These are phyloP conservation scores for Phlebiopsis gigantea DNA, from an alignment of 768 basidiomycete genomes.

Conservation along the genomic window DNA sequence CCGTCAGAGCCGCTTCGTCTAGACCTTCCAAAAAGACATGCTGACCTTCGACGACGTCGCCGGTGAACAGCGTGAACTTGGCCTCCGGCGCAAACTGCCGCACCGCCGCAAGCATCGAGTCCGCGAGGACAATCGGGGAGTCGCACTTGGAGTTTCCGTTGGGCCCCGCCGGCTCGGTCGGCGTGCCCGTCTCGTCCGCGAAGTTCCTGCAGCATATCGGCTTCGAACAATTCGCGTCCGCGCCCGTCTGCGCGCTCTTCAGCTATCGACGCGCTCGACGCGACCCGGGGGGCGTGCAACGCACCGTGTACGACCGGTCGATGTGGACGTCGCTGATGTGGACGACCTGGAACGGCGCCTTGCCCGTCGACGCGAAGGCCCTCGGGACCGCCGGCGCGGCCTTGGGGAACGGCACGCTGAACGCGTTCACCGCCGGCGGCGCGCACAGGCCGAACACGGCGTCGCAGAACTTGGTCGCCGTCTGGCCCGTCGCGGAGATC, in stretches of 20 bases:
- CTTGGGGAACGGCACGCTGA: slow-evolving; percentile 41
- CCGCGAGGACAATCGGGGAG: slow-evolving; percentile 40
- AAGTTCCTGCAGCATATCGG: slow-evolving; percentile 57
- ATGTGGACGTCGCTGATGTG: slow-evolving; percentile 65
- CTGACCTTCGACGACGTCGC: slow-evolving; percentile 57
- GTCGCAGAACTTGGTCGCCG: slow-evolving; percentile 51
- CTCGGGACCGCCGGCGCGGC: slow-evolving; percentile 32
- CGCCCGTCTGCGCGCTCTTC: slow-evolving; percentile 34
- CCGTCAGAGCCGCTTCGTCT: not conserved
- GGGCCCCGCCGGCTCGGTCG: slow-evolving; percentile 41
- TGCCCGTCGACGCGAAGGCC: slow-evolving; percentile 31
- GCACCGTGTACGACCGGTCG: slow-evolving; percentile 48
- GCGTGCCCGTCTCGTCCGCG: slow-evolving; percentile 30
- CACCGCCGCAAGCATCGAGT: slow-evolving; percentile 45
- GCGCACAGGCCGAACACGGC: slow-evolving; percentile 51
- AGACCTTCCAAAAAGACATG: no score
- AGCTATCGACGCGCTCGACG: not conserved
- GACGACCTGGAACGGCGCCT: slow-evolving; percentile 45
- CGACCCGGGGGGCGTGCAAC: slow-evolving; percentile 8
- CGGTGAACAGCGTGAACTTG: slow-evolving; percentile 56
- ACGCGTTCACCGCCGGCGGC: slow-evolving; percentile 38
- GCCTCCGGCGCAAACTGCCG: slow-evolving; percentile 14
- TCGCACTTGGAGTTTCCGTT: slow-evolving; percentile 49
- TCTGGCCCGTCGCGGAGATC: slow-evolving; percentile 40
- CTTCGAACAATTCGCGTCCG: slow-evolving; percentile 55